Evolutionary conservation across 352 stramenopile genomes (phyloP).

Genomic region (Globisporangium carolinianum): DNA sequence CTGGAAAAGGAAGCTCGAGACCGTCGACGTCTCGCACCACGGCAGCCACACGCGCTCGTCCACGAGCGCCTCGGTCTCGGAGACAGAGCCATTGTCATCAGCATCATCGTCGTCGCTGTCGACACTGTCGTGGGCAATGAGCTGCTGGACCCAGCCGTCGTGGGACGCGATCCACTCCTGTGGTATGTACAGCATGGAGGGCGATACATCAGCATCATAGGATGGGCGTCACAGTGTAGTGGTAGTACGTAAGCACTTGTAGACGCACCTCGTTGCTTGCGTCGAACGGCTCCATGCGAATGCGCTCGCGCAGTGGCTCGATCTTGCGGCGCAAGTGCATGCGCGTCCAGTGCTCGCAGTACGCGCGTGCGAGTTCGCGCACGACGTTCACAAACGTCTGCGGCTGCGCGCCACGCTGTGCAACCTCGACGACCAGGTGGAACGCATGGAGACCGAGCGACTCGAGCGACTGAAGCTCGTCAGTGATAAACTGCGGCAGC

Average conservation of each 20-base stretch:
- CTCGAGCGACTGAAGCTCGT: slow-evolving; percentile 37
- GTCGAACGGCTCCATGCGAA: slow-evolving; percentile 63
- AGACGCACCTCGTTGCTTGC: slow-evolving; percentile 63
- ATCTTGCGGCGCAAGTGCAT: slow-evolving; percentile 57
- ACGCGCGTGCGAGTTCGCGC: slow-evolving; percentile 43
- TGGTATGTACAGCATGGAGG: background rate
- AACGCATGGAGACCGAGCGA: slow-evolving; percentile 48
- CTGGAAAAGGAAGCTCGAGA: slow-evolving; percentile 81
- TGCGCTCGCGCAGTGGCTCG: slow-evolving; percentile 45
- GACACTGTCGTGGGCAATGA: slow-evolving; percentile 43
- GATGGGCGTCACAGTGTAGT: too few species aligned
- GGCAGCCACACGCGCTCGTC: slow-evolving; percentile 81
- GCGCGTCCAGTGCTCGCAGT: slow-evolving; percentile 64
- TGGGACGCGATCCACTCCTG: slow-evolving; percentile 60
- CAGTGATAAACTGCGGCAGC: slow-evolving; percentile 43
- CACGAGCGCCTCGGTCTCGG: slow-evolving; percentile 30
- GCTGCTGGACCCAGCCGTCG: slow-evolving; percentile 69
- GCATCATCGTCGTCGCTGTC: slow-evolving; percentile 30
- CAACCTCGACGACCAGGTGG: slow-evolving; percentile 45
- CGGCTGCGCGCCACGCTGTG: slow-evolving; percentile 24
- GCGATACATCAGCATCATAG: too few species aligned
- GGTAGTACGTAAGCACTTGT: too few species aligned
- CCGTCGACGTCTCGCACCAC: slow-evolving; percentile 74
- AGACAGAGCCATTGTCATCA: background rate
- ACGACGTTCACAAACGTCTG: slow-evolving; percentile 52